Percentiles rank a stretch among this genome's conserved stretches.
These are phyloP conservation scores for Aspergillus brunneoviolaceus DNA, from an alignment of 2,329 filamentous ascomycete genomes.

Conservation along the genomic window DNA sequence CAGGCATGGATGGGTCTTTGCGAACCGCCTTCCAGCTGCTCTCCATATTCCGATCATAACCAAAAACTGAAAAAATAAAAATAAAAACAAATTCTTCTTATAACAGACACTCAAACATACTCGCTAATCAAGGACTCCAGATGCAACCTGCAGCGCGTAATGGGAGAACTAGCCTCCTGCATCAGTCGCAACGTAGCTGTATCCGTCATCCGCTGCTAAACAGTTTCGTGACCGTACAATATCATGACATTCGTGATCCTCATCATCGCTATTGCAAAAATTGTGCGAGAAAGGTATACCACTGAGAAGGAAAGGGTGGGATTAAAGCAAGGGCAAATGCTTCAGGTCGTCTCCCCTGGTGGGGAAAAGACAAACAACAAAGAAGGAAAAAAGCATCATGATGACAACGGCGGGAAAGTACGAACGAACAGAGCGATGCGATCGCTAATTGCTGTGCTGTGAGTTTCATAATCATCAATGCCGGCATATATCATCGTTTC, in stretches of 20 bases:
- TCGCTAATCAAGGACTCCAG: constrained; percentile 21
- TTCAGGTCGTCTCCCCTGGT: constrained; percentile 9
- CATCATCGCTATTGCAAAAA: constrained; percentile 40
- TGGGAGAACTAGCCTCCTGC: constrained; percentile 25
- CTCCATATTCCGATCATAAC: not conserved
- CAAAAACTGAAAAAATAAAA: not conserved
- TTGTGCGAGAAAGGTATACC: constrained; percentile 40
- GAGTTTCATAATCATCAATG: constrained; percentile 26
- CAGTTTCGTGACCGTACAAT: constrained; percentile 37
- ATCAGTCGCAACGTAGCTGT: constrained; percentile 25
- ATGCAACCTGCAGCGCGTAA: constrained; percentile 19
- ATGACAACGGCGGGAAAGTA: constrained; percentile 24
- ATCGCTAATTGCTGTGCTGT: constrained; percentile 22
- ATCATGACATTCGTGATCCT: constrained; percentile 45
- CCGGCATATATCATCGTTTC: constrained; percentile 33
- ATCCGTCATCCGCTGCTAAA: constrained; percentile 22
- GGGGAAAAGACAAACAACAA: constrained; percentile 9
- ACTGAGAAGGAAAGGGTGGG: constrained; percentile 35
- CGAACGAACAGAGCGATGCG: constrained; percentile 23
- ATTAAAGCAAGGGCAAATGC: constrained; percentile 28
- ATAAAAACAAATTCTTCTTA: constrained; percentile 7
- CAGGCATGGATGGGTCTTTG: not conserved
- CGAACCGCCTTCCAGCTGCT: not conserved
- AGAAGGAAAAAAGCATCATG: constrained; percentile 15
- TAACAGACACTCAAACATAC: constrained; percentile 17